These are phyloP conservation scores for Termitomyces heimii DNA, from an alignment of 768 basidiomycete species.

Conservation along the genomic window DNA sequence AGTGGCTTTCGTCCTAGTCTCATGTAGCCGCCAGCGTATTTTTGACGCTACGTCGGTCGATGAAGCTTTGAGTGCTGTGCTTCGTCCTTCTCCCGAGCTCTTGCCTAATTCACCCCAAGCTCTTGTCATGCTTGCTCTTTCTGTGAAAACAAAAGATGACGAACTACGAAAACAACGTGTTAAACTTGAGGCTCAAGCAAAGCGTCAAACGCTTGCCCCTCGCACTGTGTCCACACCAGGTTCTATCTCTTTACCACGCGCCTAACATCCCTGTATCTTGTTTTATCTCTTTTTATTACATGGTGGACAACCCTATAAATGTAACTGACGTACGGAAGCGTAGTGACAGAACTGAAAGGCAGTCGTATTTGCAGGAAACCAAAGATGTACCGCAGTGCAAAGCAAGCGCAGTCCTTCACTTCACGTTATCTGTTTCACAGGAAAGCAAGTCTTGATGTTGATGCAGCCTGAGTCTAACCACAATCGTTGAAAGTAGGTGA, in stretches of 20 bases:
- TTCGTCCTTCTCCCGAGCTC: constrained; percentile 41
- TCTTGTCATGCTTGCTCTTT: constrained; percentile 54
- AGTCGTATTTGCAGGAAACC: not conserved
- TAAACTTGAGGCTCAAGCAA: constrained; percentile 72
- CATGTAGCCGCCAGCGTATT: constrained; percentile 53
- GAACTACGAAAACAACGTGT: constrained; percentile 69
- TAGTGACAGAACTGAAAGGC: not conserved
- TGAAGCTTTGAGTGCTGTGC: constrained; percentile 41
- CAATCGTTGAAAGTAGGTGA: not conserved
- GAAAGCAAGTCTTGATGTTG: not conserved
- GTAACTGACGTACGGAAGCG: not conserved
- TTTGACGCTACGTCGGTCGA: constrained; percentile 45
- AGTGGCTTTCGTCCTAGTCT: constrained; percentile 61
- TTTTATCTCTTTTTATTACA: not conserved
- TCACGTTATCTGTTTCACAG: not conserved
- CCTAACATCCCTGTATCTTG: not conserved
- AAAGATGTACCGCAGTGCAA: not conserved
- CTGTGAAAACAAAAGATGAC: constrained; percentile 73
- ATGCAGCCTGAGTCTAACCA: not conserved
- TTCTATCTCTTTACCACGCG: constrained; percentile 19
- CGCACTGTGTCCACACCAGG: constrained; percentile 20
- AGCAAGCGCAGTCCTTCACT: not conserved
- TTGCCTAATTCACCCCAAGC: constrained; percentile 58
- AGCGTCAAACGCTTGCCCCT: constrained; percentile 45
- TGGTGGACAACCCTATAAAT: not conserved